phyloP scores from a whole-genome alignment of 75 land plant species.

The Selaginella tamariscina region DNA sequence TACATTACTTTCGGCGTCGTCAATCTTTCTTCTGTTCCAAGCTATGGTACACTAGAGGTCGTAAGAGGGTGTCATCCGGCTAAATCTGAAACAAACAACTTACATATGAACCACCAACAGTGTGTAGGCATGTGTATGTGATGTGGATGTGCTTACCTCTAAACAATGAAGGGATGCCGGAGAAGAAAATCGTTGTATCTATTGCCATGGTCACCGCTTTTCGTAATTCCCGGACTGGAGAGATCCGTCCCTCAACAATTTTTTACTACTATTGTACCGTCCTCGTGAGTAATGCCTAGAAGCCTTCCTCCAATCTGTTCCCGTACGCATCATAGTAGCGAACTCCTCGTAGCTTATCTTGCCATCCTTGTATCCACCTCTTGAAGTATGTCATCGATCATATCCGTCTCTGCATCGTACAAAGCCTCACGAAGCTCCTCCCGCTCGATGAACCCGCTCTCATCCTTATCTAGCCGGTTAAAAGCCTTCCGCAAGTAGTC shows the following conservation, averaged over 20 bases:
- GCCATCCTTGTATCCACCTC: constrained; percentile 50
- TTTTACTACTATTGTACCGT: constrained; percentile 39
- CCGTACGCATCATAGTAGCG: constrained; percentile 59
- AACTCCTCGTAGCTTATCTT: constrained; percentile 67
- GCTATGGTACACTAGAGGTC: not conserved
- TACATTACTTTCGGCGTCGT: not conserved
- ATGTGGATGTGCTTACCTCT: no score
- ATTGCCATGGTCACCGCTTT: not conserved
- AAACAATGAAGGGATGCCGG: not conserved
- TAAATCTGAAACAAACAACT: not conserved
- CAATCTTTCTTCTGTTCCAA: not conserved
- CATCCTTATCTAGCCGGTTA: not conserved
- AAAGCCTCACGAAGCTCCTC: not conserved
- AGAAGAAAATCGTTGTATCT: not conserved
- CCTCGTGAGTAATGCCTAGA: constrained; percentile 67
- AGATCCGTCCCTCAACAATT: constrained; percentile 52
- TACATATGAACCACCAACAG: no score
- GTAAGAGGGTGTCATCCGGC: not conserved
- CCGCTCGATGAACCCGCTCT: not conserved
- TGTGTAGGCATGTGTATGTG: no score
- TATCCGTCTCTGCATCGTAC: not conserved
- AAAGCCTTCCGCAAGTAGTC: not conserved
- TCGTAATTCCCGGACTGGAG: constrained; percentile 23
- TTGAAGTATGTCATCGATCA: not conserved
- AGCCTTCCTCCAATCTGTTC: constrained; percentile 70